A percentile compares a stretch with the other conserved stretches of the same genome.
Conservation (phyloP, 1,284 basidiomycete species). For the Papiliotrema fonsecae region DNA sequence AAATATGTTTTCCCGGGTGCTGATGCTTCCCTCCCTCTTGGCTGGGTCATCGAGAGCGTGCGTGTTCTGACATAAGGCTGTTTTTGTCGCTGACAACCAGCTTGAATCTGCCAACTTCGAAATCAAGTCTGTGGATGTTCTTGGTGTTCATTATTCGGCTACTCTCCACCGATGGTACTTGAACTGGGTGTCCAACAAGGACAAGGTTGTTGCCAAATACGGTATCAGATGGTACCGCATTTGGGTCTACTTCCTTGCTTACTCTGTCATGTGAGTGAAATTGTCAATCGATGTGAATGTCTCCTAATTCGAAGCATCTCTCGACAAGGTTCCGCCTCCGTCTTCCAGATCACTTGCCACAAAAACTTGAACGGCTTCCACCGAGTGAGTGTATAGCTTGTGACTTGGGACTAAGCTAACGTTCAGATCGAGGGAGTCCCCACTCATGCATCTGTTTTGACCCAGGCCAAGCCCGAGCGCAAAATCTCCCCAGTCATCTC, state of each 20-base stretch:
- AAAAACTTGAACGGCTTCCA: conserved; percentile 96
- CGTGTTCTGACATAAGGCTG: conserved; percentile 5
- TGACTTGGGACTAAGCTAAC: background rate
- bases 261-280: conserved; percentile 57
- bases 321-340: conserved; percentile 71
- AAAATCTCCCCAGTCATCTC: conserved; percentile 34
- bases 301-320: conserved; percentile 8
- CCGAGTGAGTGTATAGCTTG: conserved; percentile 51
- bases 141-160: conserved; percentile 95
- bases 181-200: conserved; percentile 89
- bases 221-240: conserved; percentile 85
- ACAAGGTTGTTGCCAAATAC: conserved; percentile 80
- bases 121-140: conserved; percentile 91
- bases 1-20: conserved; percentile 98
- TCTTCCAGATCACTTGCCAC: conserved; percentile 94
- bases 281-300: background rate
- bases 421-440: conserved; percentile 60
- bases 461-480: conserved; percentile 28
- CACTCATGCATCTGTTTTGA: conserved; percentile 54
- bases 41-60: conserved; percentile 84
- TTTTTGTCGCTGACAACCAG: conserved; percentile 23
- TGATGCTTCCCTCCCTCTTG: conserved; percentile 89
- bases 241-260: conserved; percentile 88
- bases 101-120: conserved; percentile 90
- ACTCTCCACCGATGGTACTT: conserved; percentile 93